A percentile compares a stretch with the other conserved stretches of the same genome.
Conservation (phyloP, 2,329 filamentous ascomycete genomes). For the Botryosphaeria agaves region DNA sequence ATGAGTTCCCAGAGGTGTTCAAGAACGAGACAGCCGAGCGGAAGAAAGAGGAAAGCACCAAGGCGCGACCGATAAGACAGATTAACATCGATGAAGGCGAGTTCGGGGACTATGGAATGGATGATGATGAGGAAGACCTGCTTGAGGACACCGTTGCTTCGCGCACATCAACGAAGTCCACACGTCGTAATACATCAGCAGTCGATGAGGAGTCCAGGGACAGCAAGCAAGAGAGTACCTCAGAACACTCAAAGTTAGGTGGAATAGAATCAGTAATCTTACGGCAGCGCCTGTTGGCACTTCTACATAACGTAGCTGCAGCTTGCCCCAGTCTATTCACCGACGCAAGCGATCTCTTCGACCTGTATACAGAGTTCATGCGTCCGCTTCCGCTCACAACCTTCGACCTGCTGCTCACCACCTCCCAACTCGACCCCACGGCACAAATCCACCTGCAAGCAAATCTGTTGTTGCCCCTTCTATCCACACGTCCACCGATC, state of each 20-base stretch:
- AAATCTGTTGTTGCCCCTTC: constrained; percentile 31
- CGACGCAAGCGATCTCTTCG: constrained; percentile 38
- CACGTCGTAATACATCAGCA: neutral
- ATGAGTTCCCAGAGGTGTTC: constrained; percentile 49
- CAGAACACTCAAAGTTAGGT: constrained; percentile 12
- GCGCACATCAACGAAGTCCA: neutral
- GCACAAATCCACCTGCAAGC: constrained; percentile 35
- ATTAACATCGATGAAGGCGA: constrained; percentile 42
- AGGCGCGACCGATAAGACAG: constrained; percentile 22
- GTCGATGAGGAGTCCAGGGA: neutral
- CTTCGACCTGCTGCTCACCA: constrained; percentile 38
- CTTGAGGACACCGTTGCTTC: neutral
- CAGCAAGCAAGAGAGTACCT: neutral
- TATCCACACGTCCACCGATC: constrained; percentile 22
- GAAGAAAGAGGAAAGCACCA: constrained; percentile 31
- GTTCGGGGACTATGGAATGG: constrained; percentile 45
- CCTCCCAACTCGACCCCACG: constrained; percentile 23
- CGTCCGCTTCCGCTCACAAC: constrained; percentile 39
- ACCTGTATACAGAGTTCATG: constrained; percentile 38
- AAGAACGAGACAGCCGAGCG: constrained; percentile 40
- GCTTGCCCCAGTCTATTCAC: constrained; percentile 27
- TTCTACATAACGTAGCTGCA: constrained; percentile 25
- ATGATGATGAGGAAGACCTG: constrained; percentile 26
- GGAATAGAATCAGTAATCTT: constrained; percentile 39
- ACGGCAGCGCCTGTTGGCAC: constrained; percentile 43